phyloP scores from a whole-genome alignment of 2,329 filamentous ascomycete genomes.

The Ophiostoma sp. region DNA sequence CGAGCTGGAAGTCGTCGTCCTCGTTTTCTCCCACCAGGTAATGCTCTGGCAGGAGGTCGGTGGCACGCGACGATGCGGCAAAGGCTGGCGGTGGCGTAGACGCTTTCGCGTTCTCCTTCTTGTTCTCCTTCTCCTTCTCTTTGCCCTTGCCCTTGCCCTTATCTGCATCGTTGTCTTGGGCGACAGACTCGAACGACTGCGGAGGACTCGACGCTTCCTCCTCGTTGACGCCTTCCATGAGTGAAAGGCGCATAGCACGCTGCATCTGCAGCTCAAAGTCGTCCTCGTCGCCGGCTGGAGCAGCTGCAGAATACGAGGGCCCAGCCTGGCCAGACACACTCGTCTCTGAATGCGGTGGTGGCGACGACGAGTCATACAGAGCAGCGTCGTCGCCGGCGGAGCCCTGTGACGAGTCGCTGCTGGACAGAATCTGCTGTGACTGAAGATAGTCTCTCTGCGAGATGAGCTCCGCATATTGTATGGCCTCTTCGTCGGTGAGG shows the following conservation, averaged over 20 bases:
- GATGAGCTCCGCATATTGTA: constrained; percentile 61
- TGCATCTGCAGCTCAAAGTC: constrained; percentile 58
- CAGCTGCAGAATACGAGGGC: not conserved
- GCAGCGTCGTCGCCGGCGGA: not conserved
- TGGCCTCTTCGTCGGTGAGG: constrained; percentile 59
- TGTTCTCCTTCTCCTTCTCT: not conserved
- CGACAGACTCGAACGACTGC: not conserved
- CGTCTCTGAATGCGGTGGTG: constrained; percentile 39
- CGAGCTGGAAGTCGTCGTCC: constrained; percentile 56
- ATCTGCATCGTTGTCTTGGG: not conserved
- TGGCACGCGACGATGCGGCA: not conserved
- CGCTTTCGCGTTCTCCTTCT: not conserved
- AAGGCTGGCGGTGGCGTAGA: not conserved
- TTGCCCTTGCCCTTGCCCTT: constrained; percentile 14
- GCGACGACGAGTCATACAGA: constrained; percentile 12
- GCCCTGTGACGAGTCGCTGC: constrained; percentile 37
- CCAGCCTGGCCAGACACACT: constrained; percentile 37
- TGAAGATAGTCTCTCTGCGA: constrained; percentile 35
- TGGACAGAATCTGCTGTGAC: constrained; percentile 41
- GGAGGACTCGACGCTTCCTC: constrained; percentile 17
- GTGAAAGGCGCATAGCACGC: constrained; percentile 56
- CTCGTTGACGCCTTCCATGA: constrained; percentile 52
- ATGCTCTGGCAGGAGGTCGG: constrained; percentile 12
- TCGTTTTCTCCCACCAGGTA: constrained; percentile 28
- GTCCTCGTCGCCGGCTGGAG: constrained; percentile 36